Percentiles rank a stretch among this genome's conserved stretches.
Conservation (phyloP, 257 asterid species). For the Nicotiana attenuata region DNA sequence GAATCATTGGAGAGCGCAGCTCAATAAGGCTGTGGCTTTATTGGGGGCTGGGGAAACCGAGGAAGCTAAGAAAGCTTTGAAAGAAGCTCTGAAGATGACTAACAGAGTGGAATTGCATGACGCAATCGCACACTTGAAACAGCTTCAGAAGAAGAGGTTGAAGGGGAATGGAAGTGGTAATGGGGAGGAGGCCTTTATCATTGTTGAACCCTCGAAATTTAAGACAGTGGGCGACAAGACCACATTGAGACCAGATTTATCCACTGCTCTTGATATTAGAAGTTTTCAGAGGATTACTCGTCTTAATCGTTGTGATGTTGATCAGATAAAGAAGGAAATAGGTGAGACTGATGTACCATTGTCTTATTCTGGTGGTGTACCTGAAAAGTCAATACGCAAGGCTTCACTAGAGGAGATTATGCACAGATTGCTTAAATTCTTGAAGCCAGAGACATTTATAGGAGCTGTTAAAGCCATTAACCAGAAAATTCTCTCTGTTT, state of each 20-base stretch:
- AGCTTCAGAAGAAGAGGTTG: conserved; percentile 76
- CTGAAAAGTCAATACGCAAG: conserved; percentile 84
- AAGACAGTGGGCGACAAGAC: conserved; percentile 75
- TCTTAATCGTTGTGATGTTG: conserved; percentile 77
- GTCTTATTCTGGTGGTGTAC: conserved; percentile 82
- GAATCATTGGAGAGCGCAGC: conserved; percentile 95
- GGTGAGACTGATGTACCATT: conserved; percentile 69
- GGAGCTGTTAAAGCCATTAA: conserved; percentile 92
- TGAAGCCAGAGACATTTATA: conserved; percentile 91
- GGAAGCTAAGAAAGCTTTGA: conserved; percentile 90
- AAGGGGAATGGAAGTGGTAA: conserved; percentile 59
- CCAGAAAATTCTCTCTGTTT: conserved; percentile 68
- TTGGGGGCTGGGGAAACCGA: conserved; percentile 95
- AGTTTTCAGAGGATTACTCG: conserved; percentile 88
- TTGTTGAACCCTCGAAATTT: conserved; percentile 68
- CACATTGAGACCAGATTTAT: conserved; percentile 56
- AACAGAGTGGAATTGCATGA: conserved; percentile 91
- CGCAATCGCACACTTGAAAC: conserved; percentile 85
- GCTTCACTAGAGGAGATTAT: conserved; percentile 85
- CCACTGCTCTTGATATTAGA: conserved; percentile 74
- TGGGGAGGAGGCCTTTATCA: conserved; percentile 65
- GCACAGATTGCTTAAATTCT: conserved; percentile 60
- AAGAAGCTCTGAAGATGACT: conserved; percentile 94
- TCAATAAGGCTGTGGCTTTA: conserved; percentile 86
- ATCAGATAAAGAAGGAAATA: conserved; percentile 76